Evolutionary conservation across 768 basidiomycete species (phyloP), one percentile per base, ranked within the genome.

Genomic region (Hirschioporus abietinus): DNA sequence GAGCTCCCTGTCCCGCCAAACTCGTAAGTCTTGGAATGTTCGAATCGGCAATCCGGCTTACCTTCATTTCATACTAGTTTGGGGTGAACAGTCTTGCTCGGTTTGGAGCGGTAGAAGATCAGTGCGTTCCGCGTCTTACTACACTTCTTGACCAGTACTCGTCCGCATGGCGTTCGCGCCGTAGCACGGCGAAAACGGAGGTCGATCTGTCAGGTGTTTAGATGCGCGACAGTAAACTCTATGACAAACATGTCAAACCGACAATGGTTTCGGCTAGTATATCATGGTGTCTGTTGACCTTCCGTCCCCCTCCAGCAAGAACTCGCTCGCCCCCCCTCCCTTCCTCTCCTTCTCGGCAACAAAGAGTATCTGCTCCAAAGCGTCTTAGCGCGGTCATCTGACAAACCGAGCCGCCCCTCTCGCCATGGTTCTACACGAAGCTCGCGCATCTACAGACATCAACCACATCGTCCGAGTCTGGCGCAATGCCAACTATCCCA

Each of bases 401-500:
- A 52, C 42, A 52, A 20, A 6, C 42, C 12, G 20, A 15, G 3
- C 20, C 42, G 42, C 12, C 15, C 42, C 12, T 52, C 15, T 15
- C 42, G 20, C 12, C 42, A 52, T 52, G 42, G 42, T 10, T 52
- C 42, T 52, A 3, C 42, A 52, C 42, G 42, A 20, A 20, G 12
- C 42, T 10, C 42, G 42, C 12, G 42, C 42, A 52, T 52, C 42
- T 3, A 52, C 42, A 20, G 42, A 52, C 42, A 52, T 52, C 42
- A 52, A 52, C 42, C 42, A 52, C 42, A 52, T 52, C 42, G 42
- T 52, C 42, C 65, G 66, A 20, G 58, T 64, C 18, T 1, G 20
- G 20, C 30, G 63, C n/a, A 18, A 35, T 58, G 15, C 23, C 15
- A 35, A 20, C 2, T 69, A 69, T 52, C 68, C 68, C 23, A 67